These are phyloP conservation scores for Tillandsia leiboldiana DNA, from an alignment of 176 grass and related monocot species.

Conservation along the genomic window DNA sequence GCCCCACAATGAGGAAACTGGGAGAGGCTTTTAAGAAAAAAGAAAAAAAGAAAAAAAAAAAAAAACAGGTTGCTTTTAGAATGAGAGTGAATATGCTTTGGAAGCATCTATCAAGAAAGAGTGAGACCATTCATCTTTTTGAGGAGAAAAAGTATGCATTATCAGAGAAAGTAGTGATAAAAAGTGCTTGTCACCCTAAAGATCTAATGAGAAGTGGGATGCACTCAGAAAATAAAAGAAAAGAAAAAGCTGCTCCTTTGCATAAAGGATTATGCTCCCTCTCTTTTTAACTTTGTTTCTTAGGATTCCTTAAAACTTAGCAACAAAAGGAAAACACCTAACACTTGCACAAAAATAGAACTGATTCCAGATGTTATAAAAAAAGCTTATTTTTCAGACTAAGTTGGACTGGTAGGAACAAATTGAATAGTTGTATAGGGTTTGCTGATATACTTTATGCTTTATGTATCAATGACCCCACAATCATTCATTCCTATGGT, in stretches of 20 bases:
- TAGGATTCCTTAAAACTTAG: constrained; percentile 37
- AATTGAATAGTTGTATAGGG: too few species aligned
- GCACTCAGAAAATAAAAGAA: constrained; percentile 28
- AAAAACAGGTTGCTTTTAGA: constrained; percentile 36
- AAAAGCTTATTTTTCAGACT: constrained; percentile 18
- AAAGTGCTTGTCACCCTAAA: constrained; percentile 44
- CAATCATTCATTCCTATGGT: too few species aligned
- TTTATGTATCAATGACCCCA: too few species aligned
- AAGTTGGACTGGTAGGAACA: too few species aligned
- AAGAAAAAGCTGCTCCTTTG: constrained; percentile 40
- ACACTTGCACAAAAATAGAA: constrained; percentile 14
- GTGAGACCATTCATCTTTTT: constrained; percentile 41
- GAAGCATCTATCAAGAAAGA: constrained; percentile 65
- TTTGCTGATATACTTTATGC: too few species aligned
- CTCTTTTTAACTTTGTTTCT: constrained; percentile 25
- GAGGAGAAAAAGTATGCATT: constrained; percentile 56
- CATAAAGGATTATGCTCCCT: constrained; percentile 24
- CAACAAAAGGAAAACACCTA: constrained; percentile 35
- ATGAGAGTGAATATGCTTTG: constrained; percentile 27
- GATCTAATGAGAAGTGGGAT: constrained; percentile 49
- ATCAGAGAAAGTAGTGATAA: constrained; percentile 42
- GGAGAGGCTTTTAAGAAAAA: constrained; percentile 2
- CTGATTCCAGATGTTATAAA: constrained; percentile 35
- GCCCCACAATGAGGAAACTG: background rate
- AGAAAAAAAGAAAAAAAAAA: constrained; percentile 31